Evolutionary conservation across 352 stramenopile genomes (phyloP).

Genomic region (Phytophthora megakarya): DNA sequence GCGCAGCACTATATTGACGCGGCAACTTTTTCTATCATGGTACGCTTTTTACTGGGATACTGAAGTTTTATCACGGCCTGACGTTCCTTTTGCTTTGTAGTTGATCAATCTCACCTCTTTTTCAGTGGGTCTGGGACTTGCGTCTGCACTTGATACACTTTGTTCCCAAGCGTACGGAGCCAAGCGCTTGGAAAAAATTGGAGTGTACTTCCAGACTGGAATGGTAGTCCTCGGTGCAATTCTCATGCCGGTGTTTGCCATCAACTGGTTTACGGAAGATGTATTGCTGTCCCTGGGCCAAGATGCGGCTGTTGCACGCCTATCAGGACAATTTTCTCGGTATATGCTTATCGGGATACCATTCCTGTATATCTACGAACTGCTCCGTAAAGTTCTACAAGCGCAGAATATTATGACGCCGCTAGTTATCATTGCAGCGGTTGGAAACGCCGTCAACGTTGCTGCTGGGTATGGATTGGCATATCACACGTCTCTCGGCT

Average conservation of each 20-base stretch:
- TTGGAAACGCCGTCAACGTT: conserved; percentile 70
- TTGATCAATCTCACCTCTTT: conserved; percentile 67
- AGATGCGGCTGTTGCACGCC: conserved; percentile 47
- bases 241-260: conserved; percentile 47
- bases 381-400: conserved; percentile 74
- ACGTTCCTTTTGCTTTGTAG: conserved; percentile 18
- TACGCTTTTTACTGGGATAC: conserved; percentile 2
- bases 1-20: conserved; percentile 64
- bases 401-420: conserved; percentile 73
- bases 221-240: conserved; percentile 49
- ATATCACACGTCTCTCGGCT: conserved; percentile 68
- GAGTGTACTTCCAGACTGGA: conserved; percentile 74
- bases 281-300: conserved; percentile 48
- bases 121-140: conserved; percentile 58
- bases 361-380: conserved; percentile 78
- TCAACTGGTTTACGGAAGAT: conserved; percentile 58
- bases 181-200: conserved; percentile 61
- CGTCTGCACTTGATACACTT: conserved; percentile 80
- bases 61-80: neutral
- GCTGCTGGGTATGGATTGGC: conserved; percentile 62
- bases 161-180: conserved; percentile 71
- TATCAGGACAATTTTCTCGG: conserved; percentile 58
- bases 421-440: conserved; percentile 67
- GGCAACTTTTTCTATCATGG: conserved; percentile 56
- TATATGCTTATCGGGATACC: conserved; percentile 62